Conservation (phyloP, 228 moss, liverwort and hornwort species). For the Sphagnum magellanicum region DNA sequence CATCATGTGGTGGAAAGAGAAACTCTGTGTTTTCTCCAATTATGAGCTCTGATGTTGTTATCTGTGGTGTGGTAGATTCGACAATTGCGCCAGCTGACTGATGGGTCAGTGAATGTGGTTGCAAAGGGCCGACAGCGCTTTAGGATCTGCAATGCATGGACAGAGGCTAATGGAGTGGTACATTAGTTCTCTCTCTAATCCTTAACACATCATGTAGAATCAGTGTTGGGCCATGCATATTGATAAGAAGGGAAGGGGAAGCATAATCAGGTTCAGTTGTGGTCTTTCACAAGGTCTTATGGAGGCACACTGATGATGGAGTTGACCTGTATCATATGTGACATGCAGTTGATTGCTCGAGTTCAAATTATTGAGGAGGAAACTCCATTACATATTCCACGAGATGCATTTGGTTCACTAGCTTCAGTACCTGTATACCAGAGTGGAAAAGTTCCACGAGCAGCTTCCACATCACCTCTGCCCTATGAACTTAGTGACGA, state of each 20-base stretch:
- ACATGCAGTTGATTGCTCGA: constrained; percentile 74
- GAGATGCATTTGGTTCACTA: constrained; percentile 67
- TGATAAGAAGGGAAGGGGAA: no score
- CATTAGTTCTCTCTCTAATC: no score
- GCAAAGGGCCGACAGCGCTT: constrained; percentile 95
- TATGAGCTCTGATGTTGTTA: not conserved
- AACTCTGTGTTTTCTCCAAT: no score
- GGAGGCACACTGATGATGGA: not conserved
- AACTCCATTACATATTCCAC: constrained; percentile 71
- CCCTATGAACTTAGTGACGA: constrained; percentile 75
- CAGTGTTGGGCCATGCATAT: no score
- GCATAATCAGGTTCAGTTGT: no score
- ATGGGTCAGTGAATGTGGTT: constrained; percentile 97
- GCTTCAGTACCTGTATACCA: constrained; percentile 70
- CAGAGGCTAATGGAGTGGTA: constrained; percentile 92
- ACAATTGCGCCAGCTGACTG: constrained; percentile 71
- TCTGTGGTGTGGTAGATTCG: constrained; percentile 52
- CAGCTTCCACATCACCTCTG: constrained; percentile 43
- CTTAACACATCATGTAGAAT: no score
- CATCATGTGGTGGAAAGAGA: no score
- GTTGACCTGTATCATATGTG: not conserved
- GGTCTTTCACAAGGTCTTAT: not conserved
- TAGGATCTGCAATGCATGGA: constrained; percentile 84
- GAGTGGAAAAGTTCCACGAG: constrained; percentile 87
- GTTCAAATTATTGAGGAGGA: constrained; percentile 98